Evolutionary conservation across 176 grass and related monocot species (phyloP).

Genomic region (Oropetium thomaeum): DNA sequence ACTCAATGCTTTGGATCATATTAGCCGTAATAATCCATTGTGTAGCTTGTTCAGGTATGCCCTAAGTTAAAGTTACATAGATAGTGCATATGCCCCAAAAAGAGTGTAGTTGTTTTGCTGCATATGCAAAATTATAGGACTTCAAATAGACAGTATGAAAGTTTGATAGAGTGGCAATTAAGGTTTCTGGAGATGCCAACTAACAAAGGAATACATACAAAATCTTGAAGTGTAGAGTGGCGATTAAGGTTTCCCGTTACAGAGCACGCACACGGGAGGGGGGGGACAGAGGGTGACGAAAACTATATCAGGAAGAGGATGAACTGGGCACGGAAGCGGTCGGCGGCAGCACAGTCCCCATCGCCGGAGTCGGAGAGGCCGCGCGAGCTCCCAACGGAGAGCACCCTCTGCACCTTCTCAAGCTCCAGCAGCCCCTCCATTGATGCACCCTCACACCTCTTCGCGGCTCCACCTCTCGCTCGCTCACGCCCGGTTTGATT

Average conservation of each 20-base stretch:
- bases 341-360: conserved; percentile 26
- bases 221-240: conserved; percentile 90
- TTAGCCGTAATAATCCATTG: too few species aligned
- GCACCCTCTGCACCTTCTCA: conserved; percentile 65
- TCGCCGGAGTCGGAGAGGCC: conserved; percentile 31
- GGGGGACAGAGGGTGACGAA: not conserved
- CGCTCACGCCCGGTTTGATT: not conserved
- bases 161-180: not conserved
- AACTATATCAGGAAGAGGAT: conserved; percentile 63
- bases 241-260: too few species aligned
- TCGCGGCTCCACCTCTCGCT: not conserved
- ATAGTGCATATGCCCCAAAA: too few species aligned
- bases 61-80: too few species aligned
- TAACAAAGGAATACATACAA: conserved; percentile 47
- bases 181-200: not conserved
- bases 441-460: not conserved
- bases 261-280: too few species aligned
- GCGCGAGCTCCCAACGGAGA: conserved; percentile 51
- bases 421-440: conserved; percentile 79
- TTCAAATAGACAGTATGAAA: not conserved
- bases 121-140: not conserved
- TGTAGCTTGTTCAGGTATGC: too few species aligned
- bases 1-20: too few species aligned
- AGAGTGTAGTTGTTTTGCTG: not conserved
- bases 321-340: conserved; percentile 79